phyloP scores from a whole-genome alignment of 116 monocot species.

The Iris pallida region DNA sequence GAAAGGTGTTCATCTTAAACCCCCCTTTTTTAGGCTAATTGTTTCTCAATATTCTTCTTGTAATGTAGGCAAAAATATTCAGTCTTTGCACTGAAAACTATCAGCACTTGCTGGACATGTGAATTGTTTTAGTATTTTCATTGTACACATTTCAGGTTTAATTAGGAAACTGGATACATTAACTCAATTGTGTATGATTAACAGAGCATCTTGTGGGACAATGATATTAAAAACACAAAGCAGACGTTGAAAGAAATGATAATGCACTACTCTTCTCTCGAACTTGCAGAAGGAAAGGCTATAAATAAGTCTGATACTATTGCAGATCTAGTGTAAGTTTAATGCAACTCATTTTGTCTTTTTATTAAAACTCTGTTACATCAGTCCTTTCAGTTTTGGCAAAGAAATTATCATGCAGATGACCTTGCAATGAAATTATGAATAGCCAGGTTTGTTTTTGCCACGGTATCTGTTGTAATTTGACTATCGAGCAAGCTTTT shows the following conservation, averaged over 20 bases:
- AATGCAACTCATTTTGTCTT: neutral
- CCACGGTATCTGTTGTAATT: too few species aligned
- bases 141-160: neutral
- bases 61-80: neutral
- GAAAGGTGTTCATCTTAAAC: constrained; percentile 52
- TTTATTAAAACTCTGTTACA: too few species aligned
- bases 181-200: neutral
- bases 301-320: constrained; percentile 63
- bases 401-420: too few species aligned
- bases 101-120: neutral
- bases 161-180: too few species aligned
- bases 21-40: neutral
- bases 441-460: too few species aligned
- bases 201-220: constrained; percentile 97
- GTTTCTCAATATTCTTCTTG: neutral
- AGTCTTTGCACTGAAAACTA: too few species aligned
- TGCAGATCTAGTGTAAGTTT: constrained; percentile 73
- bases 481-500: too few species aligned
- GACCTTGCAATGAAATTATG: too few species aligned
- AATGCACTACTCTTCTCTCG: constrained; percentile 90
- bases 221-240: constrained; percentile 92
- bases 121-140: neutral
- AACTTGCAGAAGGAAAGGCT: constrained; percentile 82
- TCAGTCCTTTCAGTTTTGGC: too few species aligned
- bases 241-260: constrained; percentile 97